Base-by-base conservation (phyloP, 2,329 filamentous ascomycete genomes). In the Aspergillaceae sp. region DNA sequence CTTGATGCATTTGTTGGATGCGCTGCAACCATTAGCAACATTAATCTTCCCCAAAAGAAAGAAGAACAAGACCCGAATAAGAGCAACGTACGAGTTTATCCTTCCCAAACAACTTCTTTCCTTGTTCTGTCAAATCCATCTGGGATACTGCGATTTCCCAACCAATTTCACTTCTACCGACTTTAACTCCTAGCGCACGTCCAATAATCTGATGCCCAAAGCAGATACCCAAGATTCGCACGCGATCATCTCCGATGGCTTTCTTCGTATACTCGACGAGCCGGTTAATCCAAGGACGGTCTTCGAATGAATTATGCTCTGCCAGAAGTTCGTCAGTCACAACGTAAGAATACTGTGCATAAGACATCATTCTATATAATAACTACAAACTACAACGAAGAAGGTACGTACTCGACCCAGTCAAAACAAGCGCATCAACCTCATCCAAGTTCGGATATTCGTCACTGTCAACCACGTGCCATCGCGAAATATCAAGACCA, bases 121-220 rank as follows among this genome's bases (percentile, higher is more conserved):
- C 89, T 59, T 78, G 77, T 27, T 76, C 71, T 4, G 82, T 87
- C 61, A 94, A 71, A 48, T 80, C 66, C 36, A 91, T 73, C 29
- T 82, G 76, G 27, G 78, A 78, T 2, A 92, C 87, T 42, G 84
- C 81, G n/a, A 86, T 71, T 68, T 94, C 89, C 89, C 88, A 94
- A 2, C 87, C 87, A 19, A 70, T 65, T 27, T 80, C 74, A 61
- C 79, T 86, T 45, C 80, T 71, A 33, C 74, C 82, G 2, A 94
- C 84, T 55, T 78, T 76, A 19, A 70, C 76, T 3, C 81, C 86
- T 54, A 90, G 62, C 1, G 87, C 86, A 44, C 87, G 75, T 1
- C 78, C 87, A 38, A 92, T 70, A 57, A 94, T 89, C 70, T 94
- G 87, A 63, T 94, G 88, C 4, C 88, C 88, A 64, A 91, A 94